These are phyloP conservation scores for Cryphonectria japonica DNA, from an alignment of 2,329 filamentous ascomycete genomes.

Conservation along the genomic window DNA sequence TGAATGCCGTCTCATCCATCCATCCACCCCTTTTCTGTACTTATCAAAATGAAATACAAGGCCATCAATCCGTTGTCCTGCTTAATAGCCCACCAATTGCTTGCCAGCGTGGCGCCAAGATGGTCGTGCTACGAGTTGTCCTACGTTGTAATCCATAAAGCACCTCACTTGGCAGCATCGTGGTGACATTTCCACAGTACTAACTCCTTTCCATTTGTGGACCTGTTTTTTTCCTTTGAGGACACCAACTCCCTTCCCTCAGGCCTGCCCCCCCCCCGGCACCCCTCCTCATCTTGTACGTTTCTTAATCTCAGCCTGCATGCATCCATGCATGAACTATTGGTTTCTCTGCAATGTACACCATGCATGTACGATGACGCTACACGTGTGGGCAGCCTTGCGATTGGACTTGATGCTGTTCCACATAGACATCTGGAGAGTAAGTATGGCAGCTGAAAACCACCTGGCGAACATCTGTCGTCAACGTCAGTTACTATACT, in stretches of 20 bases:
- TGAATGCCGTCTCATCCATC: background rate
- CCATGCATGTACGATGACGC: background rate
- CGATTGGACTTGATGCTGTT: background rate
- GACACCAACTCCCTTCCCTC: too few species aligned
- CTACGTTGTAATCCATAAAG: background rate
- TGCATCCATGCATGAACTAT: slow-evolving; percentile 1
- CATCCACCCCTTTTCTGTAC: background rate
- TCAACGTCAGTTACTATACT: background rate
- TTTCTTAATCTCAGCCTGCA: background rate
- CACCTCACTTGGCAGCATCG: background rate
- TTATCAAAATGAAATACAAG: background rate
- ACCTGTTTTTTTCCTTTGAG: background rate
- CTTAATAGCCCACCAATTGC: background rate
- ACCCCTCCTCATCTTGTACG: background rate
- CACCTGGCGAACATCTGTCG: background rate
- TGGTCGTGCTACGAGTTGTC: background rate
- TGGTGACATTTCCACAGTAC: background rate
- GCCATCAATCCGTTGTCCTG: background rate
- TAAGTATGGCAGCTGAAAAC: background rate
- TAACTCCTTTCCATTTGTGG: background rate
- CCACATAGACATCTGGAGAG: background rate
- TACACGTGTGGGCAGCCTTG: background rate
- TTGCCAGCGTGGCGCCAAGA: background rate
- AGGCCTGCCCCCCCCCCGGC: too few species aligned
- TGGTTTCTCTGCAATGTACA: background rate